Evolutionary conservation across 768 basidiomycete species (phyloP), one percentile per base, ranked within the genome.

Genomic region (Termitomyces sp.): DNA sequence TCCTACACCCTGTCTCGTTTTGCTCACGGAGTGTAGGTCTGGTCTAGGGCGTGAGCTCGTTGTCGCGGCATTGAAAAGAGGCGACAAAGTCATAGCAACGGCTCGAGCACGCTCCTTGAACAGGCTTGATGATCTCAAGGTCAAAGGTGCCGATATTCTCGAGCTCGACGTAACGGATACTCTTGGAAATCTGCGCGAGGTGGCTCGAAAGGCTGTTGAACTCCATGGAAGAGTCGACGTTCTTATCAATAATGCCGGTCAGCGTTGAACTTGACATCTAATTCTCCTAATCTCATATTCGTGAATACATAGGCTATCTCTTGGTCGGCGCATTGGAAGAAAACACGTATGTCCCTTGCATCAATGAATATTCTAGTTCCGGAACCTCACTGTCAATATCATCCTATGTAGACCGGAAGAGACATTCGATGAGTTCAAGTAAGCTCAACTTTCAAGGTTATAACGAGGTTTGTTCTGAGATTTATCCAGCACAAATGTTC

Each of bases 71-170:
- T 73, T 83, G 37, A 72, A 74, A 17, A 73, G 81, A 10, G 79
- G 79, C 10, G 80, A 83, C 62, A 75, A 74, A 42, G 82, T 83
- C 15, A 81, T 83, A 58, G 81, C 80, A 1, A 80, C 82, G 5
- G 74, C 73, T 5, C 73, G 79, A 1, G 67, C 64, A 2, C 75
- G 78, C 42, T 75, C 73, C 6, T 63, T 77, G n/a, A 59, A 69
- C 48, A 73, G 68, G 38, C 68, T 78, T 25, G 69, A 68, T 4
- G 75, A 77, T 38, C 69, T 82, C n/a, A 73, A 74, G 58, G 61
- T 65, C 5, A 60, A 67, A 9, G 79, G 78, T 8, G 81, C 80
- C 20, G 72, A 74, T 56, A 64, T 74, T 2, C 58, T 81, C 0
- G 75, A 78, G 52, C 65, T 77, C 11, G 76, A 77, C 52, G 75